Conservation (phyloP, 1,284 basidiomycete species). For the Fomitiporia mediterranea region DNA sequence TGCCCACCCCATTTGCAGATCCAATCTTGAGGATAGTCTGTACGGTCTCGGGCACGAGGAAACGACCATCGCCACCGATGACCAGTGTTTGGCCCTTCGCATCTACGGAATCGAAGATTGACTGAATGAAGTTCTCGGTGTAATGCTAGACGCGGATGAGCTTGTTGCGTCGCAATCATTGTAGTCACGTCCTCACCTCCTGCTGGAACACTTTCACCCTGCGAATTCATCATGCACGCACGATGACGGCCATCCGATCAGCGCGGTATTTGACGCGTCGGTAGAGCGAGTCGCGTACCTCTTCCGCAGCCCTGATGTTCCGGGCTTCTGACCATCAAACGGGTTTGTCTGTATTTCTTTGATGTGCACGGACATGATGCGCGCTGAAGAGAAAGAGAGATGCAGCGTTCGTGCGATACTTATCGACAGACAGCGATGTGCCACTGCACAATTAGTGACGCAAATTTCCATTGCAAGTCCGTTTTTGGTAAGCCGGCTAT, state of each 20-base stretch:
- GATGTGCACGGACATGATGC: conserved; percentile 40
- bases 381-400: conserved; percentile 2
- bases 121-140: conserved; percentile 98
- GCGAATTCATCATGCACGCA: too few relatives aligned
- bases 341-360: conserved; percentile 70
- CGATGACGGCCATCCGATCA: conserved; percentile 20
- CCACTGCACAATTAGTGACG: neutral
- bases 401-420: neutral
- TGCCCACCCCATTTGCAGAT: conserved; percentile 85
- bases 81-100: conserved; percentile 85
- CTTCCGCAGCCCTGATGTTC: conserved; percentile 92
- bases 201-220: conserved; percentile 94
- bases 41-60: conserved; percentile 85
- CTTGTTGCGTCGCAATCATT: conserved; percentile 17
- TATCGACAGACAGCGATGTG: conserved; percentile 2
- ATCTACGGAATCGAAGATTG: conserved; percentile 89
- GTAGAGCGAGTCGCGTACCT: conserved; percentile 44
- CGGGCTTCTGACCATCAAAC: conserved; percentile 89
- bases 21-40: conserved; percentile 91
- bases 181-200: conserved; percentile 51
- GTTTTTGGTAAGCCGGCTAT: too few relatives aligned
- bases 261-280: conserved; percentile 6
- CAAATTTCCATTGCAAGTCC: neutral
- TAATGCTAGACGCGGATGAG: conserved; percentile 66
- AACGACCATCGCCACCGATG: conserved; percentile 96